phyloP scores from a whole-genome alignment of 768 basidiomycete species.

The Lentinula sp. region DNA sequence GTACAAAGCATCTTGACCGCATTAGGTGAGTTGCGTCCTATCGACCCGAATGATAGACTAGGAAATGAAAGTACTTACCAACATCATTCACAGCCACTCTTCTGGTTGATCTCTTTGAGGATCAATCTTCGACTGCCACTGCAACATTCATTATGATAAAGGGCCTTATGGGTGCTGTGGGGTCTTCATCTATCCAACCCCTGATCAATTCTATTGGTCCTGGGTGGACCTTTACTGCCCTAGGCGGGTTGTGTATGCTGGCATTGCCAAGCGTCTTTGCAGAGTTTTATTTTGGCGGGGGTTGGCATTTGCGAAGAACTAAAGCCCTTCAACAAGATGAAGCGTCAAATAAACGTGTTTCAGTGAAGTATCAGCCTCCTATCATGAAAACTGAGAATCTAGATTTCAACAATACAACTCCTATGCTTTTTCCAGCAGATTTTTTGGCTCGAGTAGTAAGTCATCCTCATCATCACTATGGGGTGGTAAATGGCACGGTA shows the following conservation, averaged over 20 bases:
- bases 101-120: neutral
- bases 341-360: neutral
- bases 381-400: neutral
- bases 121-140: neutral
- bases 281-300: neutral
- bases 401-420: neutral
- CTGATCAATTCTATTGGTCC: neutral
- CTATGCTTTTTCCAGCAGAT: neutral
- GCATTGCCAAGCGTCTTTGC: neutral
- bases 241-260: neutral
- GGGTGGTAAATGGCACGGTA: neutral
- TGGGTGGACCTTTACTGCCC: neutral
- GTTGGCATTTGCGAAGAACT: neutral
- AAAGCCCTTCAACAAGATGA: neutral
- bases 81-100: neutral
- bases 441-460: neutral
- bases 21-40: neutral
- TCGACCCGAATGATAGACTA: too few species aligned
- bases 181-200: neutral
- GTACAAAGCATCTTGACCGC: neutral
- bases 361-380: neutral
- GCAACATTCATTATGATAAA: neutral
- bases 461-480: neutral
- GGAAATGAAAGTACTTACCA: neutral
- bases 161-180: conserved; percentile 1